A percentile compares a stretch with the other conserved stretches of the same genome.
Conservation (phyloP, 108 stramenopile genomes). For the Nitzschia sp. region DNA sequence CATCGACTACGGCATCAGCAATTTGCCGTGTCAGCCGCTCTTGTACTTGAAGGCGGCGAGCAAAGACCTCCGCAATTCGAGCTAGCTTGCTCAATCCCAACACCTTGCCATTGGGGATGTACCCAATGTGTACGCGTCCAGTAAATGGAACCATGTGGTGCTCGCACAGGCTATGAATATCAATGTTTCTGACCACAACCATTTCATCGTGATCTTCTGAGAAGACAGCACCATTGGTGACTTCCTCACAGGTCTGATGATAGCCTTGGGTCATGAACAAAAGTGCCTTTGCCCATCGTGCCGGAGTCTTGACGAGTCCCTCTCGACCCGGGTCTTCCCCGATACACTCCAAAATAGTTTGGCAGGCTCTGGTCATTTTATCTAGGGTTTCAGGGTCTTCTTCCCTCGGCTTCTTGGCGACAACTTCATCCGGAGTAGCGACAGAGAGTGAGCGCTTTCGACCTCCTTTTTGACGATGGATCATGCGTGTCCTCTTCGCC, state of each 20-base stretch:
- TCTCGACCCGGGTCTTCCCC: constrained; percentile 96
- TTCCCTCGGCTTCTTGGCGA: constrained; percentile 10
- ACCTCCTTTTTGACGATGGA: constrained; percentile 26
- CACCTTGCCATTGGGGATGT: constrained; percentile 95
- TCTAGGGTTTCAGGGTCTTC: constrained; percentile 36
- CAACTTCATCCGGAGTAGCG: not conserved
- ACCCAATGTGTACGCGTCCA: constrained; percentile 95
- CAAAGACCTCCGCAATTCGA: constrained; percentile 92
- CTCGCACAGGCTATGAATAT: constrained; percentile 95
- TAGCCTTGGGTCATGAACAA: constrained; percentile 94
- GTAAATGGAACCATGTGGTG: constrained; percentile 99
- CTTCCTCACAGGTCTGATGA: constrained; percentile 58
- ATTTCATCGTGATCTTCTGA: constrained; percentile 92
- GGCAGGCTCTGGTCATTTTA: constrained; percentile 85
- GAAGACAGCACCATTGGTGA: constrained; percentile 94
- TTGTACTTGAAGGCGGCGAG: constrained; percentile 97
- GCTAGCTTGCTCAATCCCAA: constrained; percentile 94
- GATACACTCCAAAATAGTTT: constrained; percentile 93
- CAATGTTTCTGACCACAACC: constrained; percentile 97
- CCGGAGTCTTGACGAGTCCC: constrained; percentile 91
- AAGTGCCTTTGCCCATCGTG: constrained; percentile 95
- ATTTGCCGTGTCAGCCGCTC: constrained; percentile 97
- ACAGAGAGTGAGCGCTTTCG: constrained; percentile 16
- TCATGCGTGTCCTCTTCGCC: constrained; percentile 38
- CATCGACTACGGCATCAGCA: constrained; percentile 93